These are phyloP conservation scores for Syzygium grande DNA, from an alignment of 345 rosid species.

Conservation along the genomic window DNA sequence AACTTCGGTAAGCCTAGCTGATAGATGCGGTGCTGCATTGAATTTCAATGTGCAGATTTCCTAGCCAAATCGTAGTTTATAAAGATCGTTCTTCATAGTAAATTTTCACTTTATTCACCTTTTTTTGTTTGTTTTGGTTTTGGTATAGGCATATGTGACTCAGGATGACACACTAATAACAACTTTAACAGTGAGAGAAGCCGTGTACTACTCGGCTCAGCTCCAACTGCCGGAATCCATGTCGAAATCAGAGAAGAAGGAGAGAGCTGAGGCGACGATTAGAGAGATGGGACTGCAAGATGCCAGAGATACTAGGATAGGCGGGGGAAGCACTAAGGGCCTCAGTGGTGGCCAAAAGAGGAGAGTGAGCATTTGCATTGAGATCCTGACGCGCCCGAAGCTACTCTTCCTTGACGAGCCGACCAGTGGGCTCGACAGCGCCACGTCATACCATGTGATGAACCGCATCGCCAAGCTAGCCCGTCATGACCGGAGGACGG, in stretches of 20 bases:
- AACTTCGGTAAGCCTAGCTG: not conserved
- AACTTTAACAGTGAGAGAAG: constrained; percentile 13
- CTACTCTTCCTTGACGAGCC: constrained; percentile 48
- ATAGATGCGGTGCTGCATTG: not conserved
- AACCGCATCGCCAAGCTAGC: constrained; percentile 28
- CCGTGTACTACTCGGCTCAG: constrained; percentile 42
- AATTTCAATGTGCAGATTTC: not conserved
- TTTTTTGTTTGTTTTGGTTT: not conserved
- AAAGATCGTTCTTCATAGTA: not conserved
- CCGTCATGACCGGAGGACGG: constrained; percentile 19
- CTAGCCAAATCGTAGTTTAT: not conserved
- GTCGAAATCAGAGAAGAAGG: constrained; percentile 26
- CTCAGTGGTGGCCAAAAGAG: constrained; percentile 51
- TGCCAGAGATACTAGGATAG: constrained; percentile 35
- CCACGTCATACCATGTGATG: constrained; percentile 43
- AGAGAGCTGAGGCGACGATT: constrained; percentile 39
- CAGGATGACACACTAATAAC: not conserved
- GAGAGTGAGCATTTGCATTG: constrained; percentile 51
- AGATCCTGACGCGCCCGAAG: constrained; percentile 37
- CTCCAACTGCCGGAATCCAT: constrained; percentile 44
- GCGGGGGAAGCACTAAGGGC: constrained; percentile 38
- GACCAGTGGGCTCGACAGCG: constrained; percentile 47
- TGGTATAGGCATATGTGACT: constrained; percentile 5
- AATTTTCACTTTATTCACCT: not conserved
- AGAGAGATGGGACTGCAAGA: constrained; percentile 46